These are phyloP conservation scores for Plantago elongata DNA, from an alignment of 257 asterid species.

Conservation along the genomic window DNA sequence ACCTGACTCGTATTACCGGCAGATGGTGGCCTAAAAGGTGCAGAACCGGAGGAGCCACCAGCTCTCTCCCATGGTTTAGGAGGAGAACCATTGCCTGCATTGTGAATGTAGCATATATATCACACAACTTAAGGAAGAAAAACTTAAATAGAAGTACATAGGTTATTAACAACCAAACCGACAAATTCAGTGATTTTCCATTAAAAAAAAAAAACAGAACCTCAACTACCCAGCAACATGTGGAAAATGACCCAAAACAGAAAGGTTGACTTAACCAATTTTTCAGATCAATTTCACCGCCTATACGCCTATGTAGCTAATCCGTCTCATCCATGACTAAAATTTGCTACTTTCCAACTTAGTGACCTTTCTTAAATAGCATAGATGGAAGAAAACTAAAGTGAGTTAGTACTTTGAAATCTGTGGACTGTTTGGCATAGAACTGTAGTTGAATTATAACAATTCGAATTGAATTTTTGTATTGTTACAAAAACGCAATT, in stretches of 20 bases:
- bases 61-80: slow-evolving; percentile 96
- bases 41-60: slow-evolving; percentile 52
- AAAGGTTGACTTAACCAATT: too few species aligned
- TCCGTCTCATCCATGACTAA: too few species aligned
- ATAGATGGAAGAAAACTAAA: too few species aligned
- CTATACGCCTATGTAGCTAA: background rate
- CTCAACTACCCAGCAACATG: background rate
- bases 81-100: slow-evolving; percentile 56
- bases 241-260: too few species aligned
- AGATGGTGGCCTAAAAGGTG: slow-evolving; percentile 83
- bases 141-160: background rate
- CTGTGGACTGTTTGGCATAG: too few species aligned
- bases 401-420: too few species aligned
- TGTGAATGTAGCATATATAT: slow-evolving; percentile 12
- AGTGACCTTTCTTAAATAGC: too few species aligned
- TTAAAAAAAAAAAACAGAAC: background rate
- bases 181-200: background rate
- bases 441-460: too few species aligned
- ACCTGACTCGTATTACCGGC: slow-evolving; percentile 81
- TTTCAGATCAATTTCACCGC: background rate
- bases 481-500: too few species aligned
- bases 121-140: slow-evolving; percentile 1
- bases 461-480: too few species aligned
- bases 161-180: background rate
- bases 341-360: too few species aligned